Evolutionary conservation across 305 asterid species (phyloP).

Genomic region (Fraxinus sp.): DNA sequence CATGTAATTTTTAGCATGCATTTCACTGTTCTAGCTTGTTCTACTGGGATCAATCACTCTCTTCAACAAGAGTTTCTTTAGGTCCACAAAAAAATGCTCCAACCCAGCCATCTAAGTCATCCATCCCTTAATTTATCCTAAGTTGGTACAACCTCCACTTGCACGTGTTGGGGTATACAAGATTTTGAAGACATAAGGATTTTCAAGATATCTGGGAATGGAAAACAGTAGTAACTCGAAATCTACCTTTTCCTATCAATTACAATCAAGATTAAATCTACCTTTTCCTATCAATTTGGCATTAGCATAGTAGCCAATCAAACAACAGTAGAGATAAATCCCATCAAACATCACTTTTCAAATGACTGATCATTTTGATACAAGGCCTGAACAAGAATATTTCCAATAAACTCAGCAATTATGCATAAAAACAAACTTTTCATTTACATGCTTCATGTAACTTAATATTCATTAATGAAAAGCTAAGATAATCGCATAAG

Average conservation of each 20-base stretch:
- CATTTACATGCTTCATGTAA: slow-evolving; percentile 9
- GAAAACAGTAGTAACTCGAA: neutral
- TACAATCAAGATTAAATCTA: neutral
- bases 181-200: neutral
- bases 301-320: neutral
- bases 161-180: neutral
- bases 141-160: neutral
- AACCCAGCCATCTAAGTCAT: neutral
- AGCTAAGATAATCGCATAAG: slow-evolving; percentile 14
- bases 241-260: neutral
- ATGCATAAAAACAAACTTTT: neutral
- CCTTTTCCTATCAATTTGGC: neutral
- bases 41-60: neutral
- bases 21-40: neutral
- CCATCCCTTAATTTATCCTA: neutral
- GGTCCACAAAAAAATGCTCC: neutral
- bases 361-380: neutral
- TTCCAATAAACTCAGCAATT: neutral
- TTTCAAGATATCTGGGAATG: neutral
- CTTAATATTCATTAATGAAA: slow-evolving; percentile 14
- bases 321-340: neutral
- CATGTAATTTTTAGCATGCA: neutral
- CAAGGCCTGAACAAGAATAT: neutral
- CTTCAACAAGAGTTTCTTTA: neutral
- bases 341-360: neutral